phyloP scores from a whole-genome alignment of 2,329 filamentous ascomycete species.

The Ascocoryne sarcoides region DNA sequence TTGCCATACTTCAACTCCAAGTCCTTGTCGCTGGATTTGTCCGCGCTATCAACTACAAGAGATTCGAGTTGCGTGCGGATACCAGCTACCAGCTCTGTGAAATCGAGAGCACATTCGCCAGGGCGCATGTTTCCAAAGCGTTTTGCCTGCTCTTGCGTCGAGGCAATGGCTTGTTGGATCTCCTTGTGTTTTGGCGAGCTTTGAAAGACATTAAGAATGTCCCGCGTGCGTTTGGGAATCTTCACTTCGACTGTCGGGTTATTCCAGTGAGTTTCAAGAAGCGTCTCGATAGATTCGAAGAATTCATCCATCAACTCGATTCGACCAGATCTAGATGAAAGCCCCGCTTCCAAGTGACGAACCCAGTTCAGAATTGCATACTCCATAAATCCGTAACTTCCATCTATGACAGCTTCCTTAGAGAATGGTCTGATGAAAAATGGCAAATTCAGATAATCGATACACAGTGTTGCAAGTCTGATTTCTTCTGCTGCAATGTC shows the following conservation, averaged over 20 bases:
- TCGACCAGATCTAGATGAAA: slow-evolving; percentile 1
- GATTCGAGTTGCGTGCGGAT: slow-evolving; percentile 1
- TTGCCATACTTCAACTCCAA: slow-evolving; percentile 2
- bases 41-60: neutral
- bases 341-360: slow-evolving; percentile 1
- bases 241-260: slow-evolving; percentile 1
- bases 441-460: slow-evolving; percentile 1
- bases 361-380: slow-evolving; percentile 1
- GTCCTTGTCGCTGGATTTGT: neutral
- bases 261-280: slow-evolving; percentile 3
- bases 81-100: slow-evolving; percentile 1
- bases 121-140: slow-evolving; percentile 1
- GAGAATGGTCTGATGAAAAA: slow-evolving; percentile 1
- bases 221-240: neutral
- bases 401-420: slow-evolving; percentile 1
- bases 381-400: slow-evolving; percentile 1
- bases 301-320: neutral
- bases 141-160: slow-evolving; percentile 2
- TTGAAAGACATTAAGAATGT: neutral
- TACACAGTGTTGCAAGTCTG: slow-evolving; percentile 1
- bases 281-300: slow-evolving; percentile 2
- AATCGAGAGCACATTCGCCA: slow-evolving; percentile 11
- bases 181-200: slow-evolving; percentile 1
- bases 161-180: slow-evolving; percentile 2
- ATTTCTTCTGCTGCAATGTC: slow-evolving; percentile 1